Evolutionary conservation across 164 flowering plant species (phyloP).

Genomic region (Aristolochia contorta): DNA sequence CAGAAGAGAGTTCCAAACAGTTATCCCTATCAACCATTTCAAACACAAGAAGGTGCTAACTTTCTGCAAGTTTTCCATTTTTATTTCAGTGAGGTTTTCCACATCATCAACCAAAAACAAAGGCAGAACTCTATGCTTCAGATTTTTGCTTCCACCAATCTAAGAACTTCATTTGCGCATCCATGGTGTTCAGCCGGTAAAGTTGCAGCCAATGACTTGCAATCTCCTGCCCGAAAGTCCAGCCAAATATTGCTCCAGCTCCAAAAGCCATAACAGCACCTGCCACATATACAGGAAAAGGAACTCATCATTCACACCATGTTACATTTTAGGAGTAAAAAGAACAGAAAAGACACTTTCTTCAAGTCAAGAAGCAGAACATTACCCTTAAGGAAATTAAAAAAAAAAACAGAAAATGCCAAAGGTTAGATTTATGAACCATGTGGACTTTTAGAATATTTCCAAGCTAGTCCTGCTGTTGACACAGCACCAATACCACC

Average conservation of each 20-base stretch:
- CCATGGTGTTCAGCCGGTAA: constrained; percentile 57
- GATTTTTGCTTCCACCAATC: constrained; percentile 72
- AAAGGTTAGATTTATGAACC: constrained; percentile 34
- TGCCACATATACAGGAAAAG: constrained; percentile 14
- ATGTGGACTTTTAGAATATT: constrained; percentile 86
- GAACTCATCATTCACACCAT: not conserved
- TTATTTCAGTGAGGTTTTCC: no score
- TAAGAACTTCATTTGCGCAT: constrained; percentile 71
- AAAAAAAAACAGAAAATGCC: constrained; percentile 3
- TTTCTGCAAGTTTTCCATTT: no score
- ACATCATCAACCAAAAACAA: no score
- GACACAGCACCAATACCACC: constrained; percentile 69
- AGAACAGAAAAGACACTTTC: not conserved
- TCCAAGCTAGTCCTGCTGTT: constrained; percentile 71
- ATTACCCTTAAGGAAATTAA: not conserved
- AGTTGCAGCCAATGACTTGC: constrained; percentile 67
- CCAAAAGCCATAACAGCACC: constrained; percentile 66
- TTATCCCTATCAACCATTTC: no score
- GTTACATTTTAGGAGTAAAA: not conserved
- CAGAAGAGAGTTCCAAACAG: no score
- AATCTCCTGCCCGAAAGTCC: constrained; percentile 57
- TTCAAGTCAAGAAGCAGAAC: not conserved
- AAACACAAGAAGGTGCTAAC: no score
- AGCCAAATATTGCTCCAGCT: constrained; percentile 70
- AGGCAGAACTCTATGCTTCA: constrained; percentile 6